phyloP scores from a whole-genome alignment of 345 rosid species.

The Microcos paniculata region DNA sequence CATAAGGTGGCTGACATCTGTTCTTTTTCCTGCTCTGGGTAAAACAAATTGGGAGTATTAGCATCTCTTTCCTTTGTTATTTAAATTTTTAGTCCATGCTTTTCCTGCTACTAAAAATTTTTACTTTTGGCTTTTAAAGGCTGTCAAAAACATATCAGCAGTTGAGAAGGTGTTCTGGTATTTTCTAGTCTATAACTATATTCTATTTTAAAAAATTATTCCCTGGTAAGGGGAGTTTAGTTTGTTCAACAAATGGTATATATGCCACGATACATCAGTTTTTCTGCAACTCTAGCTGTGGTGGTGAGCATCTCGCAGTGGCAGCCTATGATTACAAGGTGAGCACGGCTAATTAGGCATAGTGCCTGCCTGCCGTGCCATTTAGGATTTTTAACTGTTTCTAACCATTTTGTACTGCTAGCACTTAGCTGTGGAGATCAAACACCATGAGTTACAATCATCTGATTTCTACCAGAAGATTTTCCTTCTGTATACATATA shows the following conservation, averaged over 20 bases:
- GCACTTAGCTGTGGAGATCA: conserved; percentile 31
- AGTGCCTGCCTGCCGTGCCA: conserved; percentile 88
- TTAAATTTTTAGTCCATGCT: conserved; percentile 42
- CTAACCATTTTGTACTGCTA: conserved; percentile 23
- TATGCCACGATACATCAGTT: conserved; percentile 68
- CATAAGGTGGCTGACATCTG: conserved; percentile 51
- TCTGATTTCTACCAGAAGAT: conserved; percentile 9
- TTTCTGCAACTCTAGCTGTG: conserved; percentile 91
- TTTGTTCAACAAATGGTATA: conserved; percentile 64
- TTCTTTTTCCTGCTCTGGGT: conserved; percentile 54
- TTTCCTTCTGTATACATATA: conserved; percentile 8
- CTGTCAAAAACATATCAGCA: conserved; percentile 74
- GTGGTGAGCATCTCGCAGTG: conserved; percentile 86
- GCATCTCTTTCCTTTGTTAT: conserved; percentile 50
- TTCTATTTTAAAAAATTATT: conserved; percentile 43
- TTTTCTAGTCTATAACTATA: conserved; percentile 37
- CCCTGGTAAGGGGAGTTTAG: conserved; percentile 99
- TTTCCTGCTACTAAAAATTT: conserved; percentile 53
- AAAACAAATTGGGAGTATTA: conserved; percentile 63
- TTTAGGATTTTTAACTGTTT: conserved; percentile 49
- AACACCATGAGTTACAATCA: conserved; percentile 1
- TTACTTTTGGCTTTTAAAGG: conserved; percentile 67
- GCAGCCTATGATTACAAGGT: conserved; percentile 91
- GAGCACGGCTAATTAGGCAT: conserved; percentile 89
- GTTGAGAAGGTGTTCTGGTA: conserved; percentile 88